Evolutionary conservation across 192 early-diverging fungal genomes (phyloP).

Genomic region (Coemansia sp.): DNA sequence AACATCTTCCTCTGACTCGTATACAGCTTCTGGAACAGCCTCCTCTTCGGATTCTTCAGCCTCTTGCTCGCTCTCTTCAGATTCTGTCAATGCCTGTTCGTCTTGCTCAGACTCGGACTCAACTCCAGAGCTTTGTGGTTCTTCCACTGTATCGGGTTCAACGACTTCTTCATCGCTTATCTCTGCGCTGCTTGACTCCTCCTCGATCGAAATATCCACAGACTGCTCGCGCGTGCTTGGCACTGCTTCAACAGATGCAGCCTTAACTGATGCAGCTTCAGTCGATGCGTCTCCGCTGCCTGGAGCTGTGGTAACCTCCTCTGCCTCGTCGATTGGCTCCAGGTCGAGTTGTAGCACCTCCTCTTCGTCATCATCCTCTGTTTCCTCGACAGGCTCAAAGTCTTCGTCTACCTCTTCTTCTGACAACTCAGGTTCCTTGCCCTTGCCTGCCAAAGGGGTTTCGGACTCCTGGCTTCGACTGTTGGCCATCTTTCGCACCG

Average conservation of each 20-base stretch:
- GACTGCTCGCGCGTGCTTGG: slow-evolving; percentile 8
- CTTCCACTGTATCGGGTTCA: slow-evolving; percentile 9
- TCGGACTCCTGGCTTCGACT: slow-evolving; percentile 12
- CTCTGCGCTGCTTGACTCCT: slow-evolving; percentile 3
- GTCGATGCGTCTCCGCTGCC: background rate
- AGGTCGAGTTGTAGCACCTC: slow-evolving; percentile 32
- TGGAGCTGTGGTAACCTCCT: slow-evolving; percentile 27
- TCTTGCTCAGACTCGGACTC: slow-evolving; percentile 4
- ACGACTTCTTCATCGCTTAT: background rate
- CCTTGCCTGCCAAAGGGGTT: slow-evolving; percentile 3
- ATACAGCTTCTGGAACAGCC: background rate
- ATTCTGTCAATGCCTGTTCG: background rate
- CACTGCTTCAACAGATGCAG: background rate
- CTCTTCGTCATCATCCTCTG: slow-evolving; percentile 41
- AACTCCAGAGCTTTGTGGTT: slow-evolving; percentile 5
- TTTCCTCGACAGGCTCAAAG: slow-evolving; percentile 26
- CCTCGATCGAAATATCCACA: slow-evolving; percentile 14
- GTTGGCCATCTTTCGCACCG: slow-evolving; percentile 30
- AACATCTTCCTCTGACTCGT: slow-evolving; percentile 1
- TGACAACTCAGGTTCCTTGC: slow-evolving; percentile 13
- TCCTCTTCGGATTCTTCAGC: slow-evolving; percentile 12
- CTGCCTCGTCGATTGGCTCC: slow-evolving; percentile 43
- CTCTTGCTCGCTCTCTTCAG: slow-evolving; percentile 11
- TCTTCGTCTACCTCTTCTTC: slow-evolving; percentile 35
- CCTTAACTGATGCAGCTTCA: background rate